These are phyloP conservation scores for Brettanomyces nanus DNA, from an alignment of 805 yeast species.

Conservation along the genomic window DNA sequence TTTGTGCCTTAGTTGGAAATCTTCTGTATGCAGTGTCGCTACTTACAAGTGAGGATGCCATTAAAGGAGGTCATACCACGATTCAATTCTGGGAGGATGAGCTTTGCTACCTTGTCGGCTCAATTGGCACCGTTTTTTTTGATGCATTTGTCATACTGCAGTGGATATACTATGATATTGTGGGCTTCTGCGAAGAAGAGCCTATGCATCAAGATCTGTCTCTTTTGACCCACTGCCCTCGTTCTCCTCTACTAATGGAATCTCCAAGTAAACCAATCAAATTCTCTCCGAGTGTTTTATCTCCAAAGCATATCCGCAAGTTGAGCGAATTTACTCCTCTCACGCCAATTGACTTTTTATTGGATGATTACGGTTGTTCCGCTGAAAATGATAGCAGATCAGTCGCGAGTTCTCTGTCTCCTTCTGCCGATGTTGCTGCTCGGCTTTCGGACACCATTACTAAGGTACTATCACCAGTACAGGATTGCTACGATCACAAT, in stretches of 20 bases:
- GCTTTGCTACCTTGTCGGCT: slow-evolving; percentile 38
- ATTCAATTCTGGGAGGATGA: slow-evolving; percentile 33
- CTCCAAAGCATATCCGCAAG: slow-evolving; percentile 25
- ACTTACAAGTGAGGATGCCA: slow-evolving; percentile 33
- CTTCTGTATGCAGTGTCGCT: slow-evolving; percentile 41
- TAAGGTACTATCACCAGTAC: too few relatives aligned
- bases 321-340: slow-evolving; percentile 26
- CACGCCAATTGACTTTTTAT: slow-evolving; percentile 29
- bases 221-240: background rate
- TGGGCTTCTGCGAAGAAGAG: background rate
- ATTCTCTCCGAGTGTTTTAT: slow-evolving; percentile 8
- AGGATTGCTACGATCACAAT: too few relatives aligned
- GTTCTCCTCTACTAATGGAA: background rate
- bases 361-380: slow-evolving; percentile 23
- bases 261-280: background rate
- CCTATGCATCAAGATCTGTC: background rate
- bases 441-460: too few relatives aligned
- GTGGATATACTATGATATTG: slow-evolving; percentile 27
- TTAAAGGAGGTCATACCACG: slow-evolving; percentile 26
- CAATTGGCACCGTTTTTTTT: slow-evolving; percentile 43
- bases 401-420: too few relatives aligned
- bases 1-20: slow-evolving; percentile 43
- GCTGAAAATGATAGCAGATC: too few relatives aligned
- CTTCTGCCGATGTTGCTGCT: too few relatives aligned
- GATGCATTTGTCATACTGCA: slow-evolving; percentile 39